Percentiles rank a stretch among this genome's conserved stretches.
Conservation (phyloP, 2,329 filamentous ascomycete species). For the Madurella mycetomatis region DNA sequence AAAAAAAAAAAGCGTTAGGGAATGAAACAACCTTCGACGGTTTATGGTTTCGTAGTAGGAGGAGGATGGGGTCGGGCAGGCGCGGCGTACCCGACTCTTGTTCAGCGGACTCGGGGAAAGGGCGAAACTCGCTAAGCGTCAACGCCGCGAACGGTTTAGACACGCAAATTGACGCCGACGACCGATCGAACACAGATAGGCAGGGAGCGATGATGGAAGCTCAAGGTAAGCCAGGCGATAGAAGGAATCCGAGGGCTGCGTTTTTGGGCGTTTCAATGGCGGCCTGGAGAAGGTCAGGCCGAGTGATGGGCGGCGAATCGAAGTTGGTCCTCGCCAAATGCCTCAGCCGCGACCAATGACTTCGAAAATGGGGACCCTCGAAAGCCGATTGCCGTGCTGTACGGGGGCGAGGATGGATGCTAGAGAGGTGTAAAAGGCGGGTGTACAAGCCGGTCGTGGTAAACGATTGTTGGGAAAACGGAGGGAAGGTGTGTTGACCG, state of each 20-base stretch:
- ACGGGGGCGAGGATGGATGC: not conserved
- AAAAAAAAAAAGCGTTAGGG: constrained; percentile 14
- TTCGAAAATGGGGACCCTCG: not conserved
- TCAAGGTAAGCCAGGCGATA: not conserved
- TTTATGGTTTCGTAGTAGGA: constrained; percentile 16
- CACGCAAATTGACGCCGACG: not conserved
- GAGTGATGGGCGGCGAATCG: constrained; percentile 18
- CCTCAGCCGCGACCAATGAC: constrained; percentile 23
- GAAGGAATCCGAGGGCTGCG: not conserved
- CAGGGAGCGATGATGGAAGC: not conserved
- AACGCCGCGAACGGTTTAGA: constrained; percentile 5
- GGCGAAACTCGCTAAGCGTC: constrained; percentile 12
- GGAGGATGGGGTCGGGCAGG: constrained; percentile 6
- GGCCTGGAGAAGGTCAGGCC: constrained; percentile 2
- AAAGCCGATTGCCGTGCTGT: constrained; percentile 9
- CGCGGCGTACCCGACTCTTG: constrained; percentile 7
- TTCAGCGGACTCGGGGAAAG: constrained; percentile 6
- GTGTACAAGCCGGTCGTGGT: constrained; percentile 7
- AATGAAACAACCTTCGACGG: constrained; percentile 17
- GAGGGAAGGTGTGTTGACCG: constrained; percentile 14
- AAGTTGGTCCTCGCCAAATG: constrained; percentile 25
- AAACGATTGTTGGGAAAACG: constrained; percentile 7
- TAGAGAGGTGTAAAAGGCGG: not conserved
- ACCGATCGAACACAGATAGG: not conserved
- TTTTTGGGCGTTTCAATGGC: not conserved